These are phyloP conservation scores for Paraleonurus japonicus DNA, from an alignment of 257 asterid genomes.

Conservation along the genomic window DNA sequence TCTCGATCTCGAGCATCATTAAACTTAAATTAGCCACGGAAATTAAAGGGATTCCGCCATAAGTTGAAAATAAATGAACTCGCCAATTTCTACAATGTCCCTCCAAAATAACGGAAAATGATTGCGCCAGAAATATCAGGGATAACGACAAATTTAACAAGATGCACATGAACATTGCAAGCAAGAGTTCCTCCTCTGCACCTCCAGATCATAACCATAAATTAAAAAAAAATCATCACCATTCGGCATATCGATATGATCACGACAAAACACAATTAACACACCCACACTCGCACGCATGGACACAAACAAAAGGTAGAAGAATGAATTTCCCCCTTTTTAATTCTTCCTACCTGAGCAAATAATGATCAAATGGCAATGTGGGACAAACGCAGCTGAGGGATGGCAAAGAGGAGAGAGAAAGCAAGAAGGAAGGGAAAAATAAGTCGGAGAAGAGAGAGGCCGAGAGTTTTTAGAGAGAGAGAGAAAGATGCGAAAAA, in stretches of 20 bases:
- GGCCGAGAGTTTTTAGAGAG: slow-evolving; percentile 29
- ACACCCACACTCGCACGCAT: background rate
- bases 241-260: background rate
- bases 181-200: slow-evolving; percentile 29
- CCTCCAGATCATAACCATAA: slow-evolving; percentile 15
- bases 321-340: background rate
- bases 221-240: background rate
- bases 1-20: slow-evolving; percentile 7
- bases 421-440: slow-evolving; percentile 25
- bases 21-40: slow-evolving; percentile 4
- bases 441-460: slow-evolving; percentile 33
- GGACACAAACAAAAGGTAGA: background rate
- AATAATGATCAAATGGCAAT: slow-evolving; percentile 26
- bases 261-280: slow-evolving; percentile 4
- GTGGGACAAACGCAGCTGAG: slow-evolving; percentile 42
- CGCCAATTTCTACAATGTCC: slow-evolving; percentile 7
- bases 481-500: slow-evolving; percentile 30
- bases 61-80: background rate
- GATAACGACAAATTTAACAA: background rate
- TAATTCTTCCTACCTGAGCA: slow-evolving; percentile 35
- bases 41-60: slow-evolving; percentile 7
- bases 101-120: slow-evolving; percentile 19
- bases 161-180: slow-evolving; percentile 18
- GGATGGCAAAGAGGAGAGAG: slow-evolving; percentile 49
- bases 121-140: background rate